A percentile compares a stretch with the other conserved stretches of the same genome.
phyloP scores from a whole-genome alignment of 2,329 filamentous ascomycete species.

The Colletotrichum coccodes region DNA sequence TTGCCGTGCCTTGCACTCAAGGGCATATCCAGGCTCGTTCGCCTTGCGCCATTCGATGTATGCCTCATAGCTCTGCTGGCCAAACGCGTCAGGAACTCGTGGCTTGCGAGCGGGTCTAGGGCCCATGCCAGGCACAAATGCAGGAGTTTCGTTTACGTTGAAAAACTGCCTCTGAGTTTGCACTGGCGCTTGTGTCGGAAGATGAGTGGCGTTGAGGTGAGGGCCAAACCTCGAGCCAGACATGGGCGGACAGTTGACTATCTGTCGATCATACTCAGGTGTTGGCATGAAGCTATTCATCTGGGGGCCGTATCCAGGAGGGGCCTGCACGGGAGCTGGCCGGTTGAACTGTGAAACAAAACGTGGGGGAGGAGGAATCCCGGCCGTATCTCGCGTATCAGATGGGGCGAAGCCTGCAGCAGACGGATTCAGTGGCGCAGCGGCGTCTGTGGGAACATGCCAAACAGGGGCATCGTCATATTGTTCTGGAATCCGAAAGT shows the following conservation, averaged over 20 bases:
- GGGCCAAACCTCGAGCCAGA: background rate
- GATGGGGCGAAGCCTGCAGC: background rate
- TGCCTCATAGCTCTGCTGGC: conserved; percentile 58
- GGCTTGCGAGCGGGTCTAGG: conserved; percentile 50
- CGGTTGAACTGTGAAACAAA: background rate
- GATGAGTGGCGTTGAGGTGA: background rate
- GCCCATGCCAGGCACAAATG: background rate
- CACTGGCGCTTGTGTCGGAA: background rate
- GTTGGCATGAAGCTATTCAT: background rate
- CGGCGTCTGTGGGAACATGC: background rate
- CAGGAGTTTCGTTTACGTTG: background rate
- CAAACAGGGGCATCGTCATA: background rate
- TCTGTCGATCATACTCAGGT: conserved; percentile 41
- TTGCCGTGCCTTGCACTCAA: conserved; percentile 52
- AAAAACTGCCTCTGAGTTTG: background rate
- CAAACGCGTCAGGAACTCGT: conserved; percentile 48
- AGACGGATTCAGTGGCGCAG: background rate
- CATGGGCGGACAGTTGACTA: background rate
- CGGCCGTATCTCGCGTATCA: background rate
- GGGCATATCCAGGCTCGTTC: conserved; percentile 57
- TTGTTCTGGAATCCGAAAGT: background rate
- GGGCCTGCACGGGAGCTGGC: background rate
- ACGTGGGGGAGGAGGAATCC: background rate
- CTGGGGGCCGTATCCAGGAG: background rate
- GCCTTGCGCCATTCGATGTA: conserved; percentile 61